Evolutionary conservation across 805 yeast species (phyloP).

Genomic region (Torulaspora delbrueckii): DNA sequence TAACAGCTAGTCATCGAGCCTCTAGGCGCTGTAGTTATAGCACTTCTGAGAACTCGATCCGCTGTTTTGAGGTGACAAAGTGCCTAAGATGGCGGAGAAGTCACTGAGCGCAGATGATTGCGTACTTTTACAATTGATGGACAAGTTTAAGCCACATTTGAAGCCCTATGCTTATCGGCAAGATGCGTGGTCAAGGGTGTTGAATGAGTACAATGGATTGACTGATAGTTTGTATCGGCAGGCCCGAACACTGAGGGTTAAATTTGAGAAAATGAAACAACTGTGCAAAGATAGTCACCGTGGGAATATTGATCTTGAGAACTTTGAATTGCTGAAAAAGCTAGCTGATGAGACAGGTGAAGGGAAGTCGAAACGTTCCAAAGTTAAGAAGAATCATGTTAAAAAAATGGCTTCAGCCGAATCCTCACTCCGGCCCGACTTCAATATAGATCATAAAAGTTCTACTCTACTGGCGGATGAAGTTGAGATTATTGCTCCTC

Average conservation of each 20-base stretch:
- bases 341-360: conserved; percentile 9
- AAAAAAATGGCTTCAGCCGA: background rate
- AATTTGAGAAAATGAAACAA: conserved; percentile 27
- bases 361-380: background rate
- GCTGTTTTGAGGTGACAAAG: background rate
- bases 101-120: conserved; percentile 16
- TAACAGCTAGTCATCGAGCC: background rate
- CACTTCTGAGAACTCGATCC: background rate
- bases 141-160: conserved; percentile 28
- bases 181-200: conserved; percentile 27
- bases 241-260: conserved; percentile 28
- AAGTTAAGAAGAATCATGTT: conserved; percentile 1
- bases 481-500: background rate
- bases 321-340: conserved; percentile 13
- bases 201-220: conserved; percentile 24
- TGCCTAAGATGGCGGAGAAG: conserved; percentile 3
- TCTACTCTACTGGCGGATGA: background rate
- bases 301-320: conserved; percentile 8
- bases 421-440: too few species aligned
- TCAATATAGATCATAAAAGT: background rate
- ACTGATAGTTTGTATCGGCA: conserved; percentile 28
- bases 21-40: background rate
- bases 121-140: conserved; percentile 21
- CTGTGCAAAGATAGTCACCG: conserved; percentile 9
- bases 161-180: conserved; percentile 25